Conservation (phyloP, 192 early-diverging fungal species). For the Coemansia brasiliensis region DNA sequence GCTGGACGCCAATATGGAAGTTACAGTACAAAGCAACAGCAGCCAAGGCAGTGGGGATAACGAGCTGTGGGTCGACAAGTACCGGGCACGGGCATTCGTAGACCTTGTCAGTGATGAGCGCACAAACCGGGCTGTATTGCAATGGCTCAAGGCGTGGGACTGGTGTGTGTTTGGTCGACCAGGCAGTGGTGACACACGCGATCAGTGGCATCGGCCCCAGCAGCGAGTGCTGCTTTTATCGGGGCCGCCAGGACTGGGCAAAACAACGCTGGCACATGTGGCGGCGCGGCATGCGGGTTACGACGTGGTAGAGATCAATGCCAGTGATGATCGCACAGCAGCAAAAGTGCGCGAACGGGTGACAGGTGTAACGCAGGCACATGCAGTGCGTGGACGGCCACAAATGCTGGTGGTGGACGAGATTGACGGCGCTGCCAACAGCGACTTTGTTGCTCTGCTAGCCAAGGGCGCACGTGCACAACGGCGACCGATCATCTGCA, state of each 20-base stretch:
- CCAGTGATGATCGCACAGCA: constrained; percentile 94
- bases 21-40: neutral
- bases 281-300: constrained; percentile 90
- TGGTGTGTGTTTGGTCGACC: constrained; percentile 82
- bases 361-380: constrained; percentile 73
- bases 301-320: constrained; percentile 90
- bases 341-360: constrained; percentile 71
- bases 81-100: constrained; percentile 74
- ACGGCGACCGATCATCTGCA: constrained; percentile 93
- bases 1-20: constrained; percentile 24
- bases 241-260: constrained; percentile 93
- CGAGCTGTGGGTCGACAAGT: constrained; percentile 88
- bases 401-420: constrained; percentile 92
- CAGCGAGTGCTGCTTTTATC: constrained; percentile 68
- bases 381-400: constrained; percentile 69
- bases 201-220: constrained; percentile 49
- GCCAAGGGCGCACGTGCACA: constrained; percentile 49
- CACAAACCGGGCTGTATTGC: constrained; percentile 83
- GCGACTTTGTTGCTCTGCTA: constrained; percentile 78
- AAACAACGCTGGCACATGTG: constrained; percentile 95
- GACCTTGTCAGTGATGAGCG: constrained; percentile 92
- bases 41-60: constrained; percentile 12
- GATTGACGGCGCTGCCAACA: constrained; percentile 81
- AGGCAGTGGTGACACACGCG: constrained; percentile 13
- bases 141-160: constrained; percentile 98